These are phyloP conservation scores for Adansonia rubrostipa DNA, from an alignment of 441 rosid genomes.

Conservation along the genomic window DNA sequence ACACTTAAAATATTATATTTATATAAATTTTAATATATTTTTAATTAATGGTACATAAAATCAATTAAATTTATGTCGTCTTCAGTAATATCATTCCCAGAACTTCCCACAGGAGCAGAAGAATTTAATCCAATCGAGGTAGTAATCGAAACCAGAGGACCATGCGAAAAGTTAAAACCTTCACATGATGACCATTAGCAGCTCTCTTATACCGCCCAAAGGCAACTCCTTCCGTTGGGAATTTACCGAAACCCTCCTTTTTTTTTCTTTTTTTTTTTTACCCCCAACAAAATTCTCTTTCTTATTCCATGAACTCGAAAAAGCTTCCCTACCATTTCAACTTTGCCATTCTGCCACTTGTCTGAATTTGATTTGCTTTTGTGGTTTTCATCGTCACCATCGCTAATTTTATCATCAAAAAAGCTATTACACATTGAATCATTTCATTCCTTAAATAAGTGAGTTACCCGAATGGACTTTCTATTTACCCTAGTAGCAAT, in stretches of 20 bases:
- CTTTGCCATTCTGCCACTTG: conserved; percentile 17
- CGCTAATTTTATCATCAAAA: conserved; percentile 19
- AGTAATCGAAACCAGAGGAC: conserved; percentile 33
- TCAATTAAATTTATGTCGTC: conserved; percentile 30
- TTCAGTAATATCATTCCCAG: conserved; percentile 36
- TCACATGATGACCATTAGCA: conserved; percentile 28
- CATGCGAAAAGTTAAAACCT: conserved; percentile 42
- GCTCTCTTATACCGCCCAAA: conserved; percentile 42
- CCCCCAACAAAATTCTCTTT: conserved; percentile 29
- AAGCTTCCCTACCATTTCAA: conserved; percentile 39
- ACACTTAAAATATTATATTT: too few species aligned
- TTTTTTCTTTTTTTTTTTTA: neutral
- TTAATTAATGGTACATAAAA: neutral
- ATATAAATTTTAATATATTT: too few species aligned
- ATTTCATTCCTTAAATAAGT: neutral
- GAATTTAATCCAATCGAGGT: conserved; percentile 32
- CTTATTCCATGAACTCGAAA: conserved; percentile 33
- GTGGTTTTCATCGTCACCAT: neutral
- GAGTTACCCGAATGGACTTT: too few species aligned
- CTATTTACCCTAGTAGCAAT: too few species aligned
- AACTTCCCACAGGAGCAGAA: conserved; percentile 37
- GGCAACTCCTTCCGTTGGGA: conserved; percentile 45
- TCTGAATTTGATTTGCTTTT: conserved; percentile 22
- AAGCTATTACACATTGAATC: conserved; percentile 37
- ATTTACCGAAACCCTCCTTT: conserved; percentile 27